These are phyloP conservation scores for Tolypocladium ophioglossoides DNA, from an alignment of 2,329 filamentous ascomycete species.

Conservation along the genomic window DNA sequence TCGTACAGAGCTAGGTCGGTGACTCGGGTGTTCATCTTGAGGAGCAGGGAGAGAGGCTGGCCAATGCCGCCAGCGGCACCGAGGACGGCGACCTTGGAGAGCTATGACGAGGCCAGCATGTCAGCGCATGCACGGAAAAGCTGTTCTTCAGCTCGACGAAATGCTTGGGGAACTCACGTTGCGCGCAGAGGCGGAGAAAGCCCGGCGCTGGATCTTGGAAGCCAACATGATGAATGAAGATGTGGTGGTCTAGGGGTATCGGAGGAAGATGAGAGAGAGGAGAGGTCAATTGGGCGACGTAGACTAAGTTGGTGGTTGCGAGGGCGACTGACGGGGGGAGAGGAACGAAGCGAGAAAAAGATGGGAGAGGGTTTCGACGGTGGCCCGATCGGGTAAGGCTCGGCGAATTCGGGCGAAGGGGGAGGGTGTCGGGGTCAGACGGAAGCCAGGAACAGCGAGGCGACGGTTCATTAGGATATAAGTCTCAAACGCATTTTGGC, in stretches of 20 bases:
- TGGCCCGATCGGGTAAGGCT: conserved; percentile 11
- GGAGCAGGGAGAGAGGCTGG: conserved; percentile 91
- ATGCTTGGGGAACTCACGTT: conserved; percentile 46
- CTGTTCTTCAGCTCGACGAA: neutral
- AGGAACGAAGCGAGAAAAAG: conserved; percentile 10
- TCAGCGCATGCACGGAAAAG: neutral
- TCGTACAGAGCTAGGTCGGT: conserved; percentile 94
- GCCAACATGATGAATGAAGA: conserved; percentile 55
- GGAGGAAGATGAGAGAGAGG: conserved; percentile 9
- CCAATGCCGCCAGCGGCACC: conserved; percentile 97
- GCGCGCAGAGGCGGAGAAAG: conserved; percentile 70
- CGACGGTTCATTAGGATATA: neutral
- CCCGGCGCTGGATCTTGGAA: conserved; percentile 60
- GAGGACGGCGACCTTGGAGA: conserved; percentile 95
- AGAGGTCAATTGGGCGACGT: conserved; percentile 3
- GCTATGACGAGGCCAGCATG: conserved; percentile 38
- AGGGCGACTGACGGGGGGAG: conserved; percentile 10
- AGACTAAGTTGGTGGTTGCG: conserved; percentile 5
- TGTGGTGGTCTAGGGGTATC: conserved; percentile 9
- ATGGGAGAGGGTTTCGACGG: neutral
- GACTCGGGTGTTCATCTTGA: conserved; percentile 97
- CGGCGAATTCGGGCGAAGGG: conserved; percentile 7
- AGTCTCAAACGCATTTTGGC: too few species aligned
- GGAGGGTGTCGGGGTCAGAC: neutral
- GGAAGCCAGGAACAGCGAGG: neutral